Conservation (phyloP, 768 basidiomycete species). For the Russula brevipes region DNA sequence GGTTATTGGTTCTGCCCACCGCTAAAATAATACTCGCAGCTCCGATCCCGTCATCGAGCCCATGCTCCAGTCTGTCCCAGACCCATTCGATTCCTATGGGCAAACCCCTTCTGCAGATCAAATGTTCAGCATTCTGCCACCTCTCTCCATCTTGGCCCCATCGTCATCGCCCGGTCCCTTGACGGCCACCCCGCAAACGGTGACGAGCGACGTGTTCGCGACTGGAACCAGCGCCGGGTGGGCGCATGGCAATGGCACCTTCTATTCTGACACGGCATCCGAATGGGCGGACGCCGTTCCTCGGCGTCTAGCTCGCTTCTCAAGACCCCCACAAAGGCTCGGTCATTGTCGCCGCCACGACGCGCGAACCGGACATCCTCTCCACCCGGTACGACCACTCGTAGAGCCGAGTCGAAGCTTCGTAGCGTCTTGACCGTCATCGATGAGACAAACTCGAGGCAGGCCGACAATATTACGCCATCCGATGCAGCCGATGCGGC, state of each 20-base stretch:
- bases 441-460: conserved; percentile 48
- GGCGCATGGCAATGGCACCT: conserved; percentile 27
- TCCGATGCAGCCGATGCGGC: background rate
- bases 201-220: conserved; percentile 18
- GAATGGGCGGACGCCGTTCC: conserved; percentile 45
- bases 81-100: conserved; percentile 90
- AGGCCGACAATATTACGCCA: background rate
- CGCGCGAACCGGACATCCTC: conserved; percentile 16
- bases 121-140: conserved; percentile 89
- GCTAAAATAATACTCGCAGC: conserved; percentile 32
- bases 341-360: conserved; percentile 45
- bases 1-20: conserved; percentile 19
- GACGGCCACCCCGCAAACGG: conserved; percentile 37
- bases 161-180: conserved; percentile 60
- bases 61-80: conserved; percentile 84
- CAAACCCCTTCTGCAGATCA: conserved; percentile 83
- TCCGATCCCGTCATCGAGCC: conserved; percentile 89
- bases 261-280: conserved; percentile 35
- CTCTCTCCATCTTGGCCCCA: conserved; percentile 63
- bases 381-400: conserved; percentile 29
- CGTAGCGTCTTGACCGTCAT: conserved; percentile 68
- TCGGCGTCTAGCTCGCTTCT: conserved; percentile 26
- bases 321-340: conserved; percentile 31
- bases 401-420: conserved; percentile 50
- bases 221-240: conserved; percentile 23